Evolutionary conservation across 2,329 filamentous ascomycete species (phyloP).

Genomic region (Taxawa tesnikishii): DNA sequence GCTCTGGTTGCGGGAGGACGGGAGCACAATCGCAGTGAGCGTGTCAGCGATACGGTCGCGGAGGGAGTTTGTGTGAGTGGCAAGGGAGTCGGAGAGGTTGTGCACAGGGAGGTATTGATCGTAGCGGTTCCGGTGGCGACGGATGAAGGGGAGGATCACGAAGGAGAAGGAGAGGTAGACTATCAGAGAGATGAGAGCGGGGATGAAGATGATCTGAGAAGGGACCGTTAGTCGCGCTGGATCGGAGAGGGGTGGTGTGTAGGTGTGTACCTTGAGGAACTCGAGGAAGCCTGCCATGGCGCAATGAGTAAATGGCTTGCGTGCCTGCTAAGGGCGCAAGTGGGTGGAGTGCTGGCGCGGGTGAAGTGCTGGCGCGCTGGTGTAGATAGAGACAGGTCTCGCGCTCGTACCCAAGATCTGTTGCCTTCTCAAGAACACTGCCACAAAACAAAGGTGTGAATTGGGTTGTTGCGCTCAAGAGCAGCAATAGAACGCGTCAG

Average conservation of each 20-base stretch:
- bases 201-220: slow-evolving; percentile 61
- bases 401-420: too few species aligned
- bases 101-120: slow-evolving; percentile 62
- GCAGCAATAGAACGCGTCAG: too few species aligned
- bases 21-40: slow-evolving; percentile 31
- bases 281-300: background rate
- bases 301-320: too few species aligned
- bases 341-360: too few species aligned
- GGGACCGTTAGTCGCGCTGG: too few species aligned
- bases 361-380: too few species aligned
- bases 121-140: slow-evolving; percentile 57
- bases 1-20: slow-evolving; percentile 25
- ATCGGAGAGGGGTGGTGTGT: background rate
- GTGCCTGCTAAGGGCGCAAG: too few species aligned
- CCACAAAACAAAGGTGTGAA: too few species aligned
- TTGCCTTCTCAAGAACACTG: too few species aligned
- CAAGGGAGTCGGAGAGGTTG: slow-evolving; percentile 23
- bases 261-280: background rate
- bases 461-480: too few species aligned
- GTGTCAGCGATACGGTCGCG: slow-evolving; percentile 30
- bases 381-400: too few species aligned
- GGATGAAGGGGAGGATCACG: slow-evolving; percentile 55
- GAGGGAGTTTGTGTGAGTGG: slow-evolving; percentile 15
- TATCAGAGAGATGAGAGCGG: slow-evolving; percentile 56
- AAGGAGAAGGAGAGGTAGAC: slow-evolving; percentile 57